Conservation (phyloP, 2,329 filamentous ascomycete genomes). For the Mycosphaerelloides madeirae region DNA sequence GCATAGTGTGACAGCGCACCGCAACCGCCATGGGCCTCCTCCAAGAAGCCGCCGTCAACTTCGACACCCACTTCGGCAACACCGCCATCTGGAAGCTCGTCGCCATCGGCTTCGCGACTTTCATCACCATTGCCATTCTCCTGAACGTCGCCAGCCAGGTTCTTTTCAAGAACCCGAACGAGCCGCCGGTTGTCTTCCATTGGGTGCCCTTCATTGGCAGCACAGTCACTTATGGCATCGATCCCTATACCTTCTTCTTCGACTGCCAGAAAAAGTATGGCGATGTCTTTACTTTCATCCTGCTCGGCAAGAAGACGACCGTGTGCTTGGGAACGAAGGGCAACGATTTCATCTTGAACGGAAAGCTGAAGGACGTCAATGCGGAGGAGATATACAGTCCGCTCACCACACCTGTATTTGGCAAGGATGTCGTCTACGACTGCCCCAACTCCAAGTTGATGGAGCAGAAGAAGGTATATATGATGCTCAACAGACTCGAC, state of each 20-base stretch:
- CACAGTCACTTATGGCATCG: conserved; percentile 91
- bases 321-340: conserved; percentile 76
- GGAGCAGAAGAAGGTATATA: conserved; percentile 84
- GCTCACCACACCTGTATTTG: conserved; percentile 67
- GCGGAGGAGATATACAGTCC: conserved; percentile 87
- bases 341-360: conserved; percentile 89
- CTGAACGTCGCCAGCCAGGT: conserved; percentile 78
- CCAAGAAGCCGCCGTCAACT: conserved; percentile 18
- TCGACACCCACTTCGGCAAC: conserved; percentile 19
- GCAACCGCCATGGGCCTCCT: conserved; percentile 25
- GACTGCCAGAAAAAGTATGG: conserved; percentile 73
- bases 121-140: conserved; percentile 56
- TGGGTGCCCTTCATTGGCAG: conserved; percentile 73
- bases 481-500: neutral
- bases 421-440: conserved; percentile 82
- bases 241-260: conserved; percentile 83
- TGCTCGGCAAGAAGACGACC: conserved; percentile 84
- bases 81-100: conserved; percentile 40
- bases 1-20: neutral
- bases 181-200: conserved; percentile 60
- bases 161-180: conserved; percentile 64
- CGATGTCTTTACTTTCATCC: conserved; percentile 82
- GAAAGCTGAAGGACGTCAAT: conserved; percentile 82
- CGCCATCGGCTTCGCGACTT: conserved; percentile 41
- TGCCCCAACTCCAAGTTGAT: conserved; percentile 88